Percentiles rank a stretch among this genome's conserved stretches.
These are phyloP conservation scores for Kodamaea arcana DNA, from an alignment of 1,139 yeast genomes.

Conservation along the genomic window DNA sequence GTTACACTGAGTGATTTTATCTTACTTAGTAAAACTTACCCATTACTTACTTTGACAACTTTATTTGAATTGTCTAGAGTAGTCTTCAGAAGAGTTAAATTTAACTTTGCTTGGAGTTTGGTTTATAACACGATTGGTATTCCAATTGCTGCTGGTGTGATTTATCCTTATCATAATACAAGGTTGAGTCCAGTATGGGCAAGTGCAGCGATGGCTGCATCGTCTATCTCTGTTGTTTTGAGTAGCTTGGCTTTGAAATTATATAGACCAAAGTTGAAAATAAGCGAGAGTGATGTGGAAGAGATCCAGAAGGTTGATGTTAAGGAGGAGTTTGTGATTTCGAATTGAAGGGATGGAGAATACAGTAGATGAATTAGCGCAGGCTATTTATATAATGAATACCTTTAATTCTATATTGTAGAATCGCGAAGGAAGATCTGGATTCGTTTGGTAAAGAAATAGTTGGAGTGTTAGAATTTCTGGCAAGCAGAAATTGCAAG, in stretches of 20 bases:
- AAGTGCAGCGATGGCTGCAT: constrained; percentile 64
- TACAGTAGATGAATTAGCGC: too few relatives aligned
- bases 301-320: neutral
- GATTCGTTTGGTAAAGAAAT: too few relatives aligned
- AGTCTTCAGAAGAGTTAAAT: constrained; percentile 50
- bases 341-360: too few relatives aligned
- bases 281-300: constrained; percentile 10
- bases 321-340: neutral
- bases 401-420: too few relatives aligned
- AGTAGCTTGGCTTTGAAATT: constrained; percentile 52
- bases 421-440: too few relatives aligned
- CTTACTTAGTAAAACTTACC: constrained; percentile 42
- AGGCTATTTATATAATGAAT: too few relatives aligned
- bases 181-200: constrained; percentile 63
- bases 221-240: constrained; percentile 53
- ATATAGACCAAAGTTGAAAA: constrained; percentile 36
- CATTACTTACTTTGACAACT: constrained; percentile 46
- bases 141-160: constrained; percentile 63
- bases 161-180: constrained; percentile 50
- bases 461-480: too few relatives aligned
- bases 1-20: constrained; percentile 57
- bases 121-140: constrained; percentile 51
- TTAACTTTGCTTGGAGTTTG: constrained; percentile 55
- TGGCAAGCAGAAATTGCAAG: too few relatives aligned
- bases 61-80: constrained; percentile 37